phyloP scores from a whole-genome alignment of 169 alveolate species.

The Eimeria zaria region DNA sequence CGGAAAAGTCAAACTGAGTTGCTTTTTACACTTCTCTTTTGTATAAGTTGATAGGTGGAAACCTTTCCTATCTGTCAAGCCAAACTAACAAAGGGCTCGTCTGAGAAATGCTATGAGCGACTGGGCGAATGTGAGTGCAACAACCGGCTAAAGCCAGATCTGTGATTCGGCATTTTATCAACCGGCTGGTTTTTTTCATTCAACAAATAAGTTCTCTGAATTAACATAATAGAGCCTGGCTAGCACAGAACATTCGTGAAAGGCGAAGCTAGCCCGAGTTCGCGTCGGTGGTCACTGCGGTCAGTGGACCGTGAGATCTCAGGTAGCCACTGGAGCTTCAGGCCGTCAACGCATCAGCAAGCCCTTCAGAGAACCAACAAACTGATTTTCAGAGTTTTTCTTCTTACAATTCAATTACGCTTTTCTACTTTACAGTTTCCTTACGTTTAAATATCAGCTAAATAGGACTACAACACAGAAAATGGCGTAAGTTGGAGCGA shows the following conservation, averaged over 20 bases:
- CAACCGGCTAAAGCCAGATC: background rate
- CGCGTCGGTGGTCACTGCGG: background rate
- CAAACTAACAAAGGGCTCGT: background rate
- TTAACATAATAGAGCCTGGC: background rate
- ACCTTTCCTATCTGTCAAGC: background rate
- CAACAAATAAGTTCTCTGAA: background rate
- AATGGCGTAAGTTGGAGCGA: slow-evolving; percentile 14
- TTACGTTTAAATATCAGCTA: background rate
- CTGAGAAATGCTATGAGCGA: background rate
- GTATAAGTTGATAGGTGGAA: no score
- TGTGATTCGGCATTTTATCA: background rate
- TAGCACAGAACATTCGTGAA: background rate
- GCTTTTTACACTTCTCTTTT: background rate
- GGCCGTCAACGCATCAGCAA: background rate
- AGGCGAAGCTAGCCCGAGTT: background rate
- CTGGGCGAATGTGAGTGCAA: background rate
- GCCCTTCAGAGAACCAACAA: background rate
- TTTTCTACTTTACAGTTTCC: background rate
- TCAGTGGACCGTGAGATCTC: background rate
- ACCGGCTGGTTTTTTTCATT: background rate
- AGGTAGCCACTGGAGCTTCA: slow-evolving; percentile 10
- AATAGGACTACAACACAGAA: background rate
- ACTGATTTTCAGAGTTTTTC: background rate
- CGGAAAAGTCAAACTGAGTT: background rate
- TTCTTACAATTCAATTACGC: background rate